Base-by-base conservation (phyloP, 2,329 filamentous ascomycete genomes). In the Pyrenophora graminea region DNA sequence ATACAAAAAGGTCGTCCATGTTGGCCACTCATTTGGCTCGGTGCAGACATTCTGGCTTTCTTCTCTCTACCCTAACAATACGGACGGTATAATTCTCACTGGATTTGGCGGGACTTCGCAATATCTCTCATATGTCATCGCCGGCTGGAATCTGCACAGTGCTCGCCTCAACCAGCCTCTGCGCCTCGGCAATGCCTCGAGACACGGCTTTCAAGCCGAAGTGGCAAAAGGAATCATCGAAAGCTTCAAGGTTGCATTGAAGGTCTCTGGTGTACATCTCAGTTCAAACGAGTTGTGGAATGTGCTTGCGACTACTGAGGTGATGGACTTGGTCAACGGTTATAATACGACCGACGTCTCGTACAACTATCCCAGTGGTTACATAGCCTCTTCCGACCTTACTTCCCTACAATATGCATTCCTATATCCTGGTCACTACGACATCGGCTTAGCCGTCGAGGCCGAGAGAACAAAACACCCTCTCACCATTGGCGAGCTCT, bases 1-100 rank as follows among this genome's bases (percentile, higher is more conserved):
- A 3, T 77, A 74, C 58, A 45, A 70, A 7, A 76, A 80, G 61
- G 72, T 83, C 19, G 74, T 85, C 7, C 85, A 88, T 64, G 76
- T 85, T 13, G 85, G 85, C 10, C 85, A 88, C 73, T 85, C 81
- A 0, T 88, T 85, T 59, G 85, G 85, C 27, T 84, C 83, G 0
- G 71, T 79, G 5, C 81, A 84, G 59, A 81, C 79, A 2, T 85
- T 84, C 68, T 77, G 72, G 40, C 74, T 88, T 17, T 79, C 81
- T 6, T 76, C 77, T 39, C 65, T 74, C 50, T 74, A 83, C 60
- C 83, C 83, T 1, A 63, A 76, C 46, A 72, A 82, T 49, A 83
- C 80, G 32, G 80, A 87, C 54, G 83, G 79, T 33, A 75, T 87
- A 34, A 70, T 85, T 44, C 75, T 88, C 6, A 86, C 84, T 1